Conservation (phyloP, 1,139 yeast genomes). For the Magnusiomyces paraingens region DNA sequence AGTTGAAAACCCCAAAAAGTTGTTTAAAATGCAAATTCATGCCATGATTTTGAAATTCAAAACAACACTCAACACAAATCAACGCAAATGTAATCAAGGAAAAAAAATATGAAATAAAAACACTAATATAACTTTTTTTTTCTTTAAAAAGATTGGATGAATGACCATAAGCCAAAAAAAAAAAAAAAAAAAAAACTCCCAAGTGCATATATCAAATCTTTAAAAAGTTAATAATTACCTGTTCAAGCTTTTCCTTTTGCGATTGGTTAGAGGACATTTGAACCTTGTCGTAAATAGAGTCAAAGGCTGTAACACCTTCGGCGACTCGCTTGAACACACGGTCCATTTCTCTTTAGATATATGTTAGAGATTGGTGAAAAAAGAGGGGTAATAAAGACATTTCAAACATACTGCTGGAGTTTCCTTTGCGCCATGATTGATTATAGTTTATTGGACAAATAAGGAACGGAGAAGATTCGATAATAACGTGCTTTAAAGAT, state of each 20-base stretch:
- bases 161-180: too few relatives aligned
- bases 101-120: too few relatives aligned
- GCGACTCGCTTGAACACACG: constrained; percentile 89
- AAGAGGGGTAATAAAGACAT: neutral
- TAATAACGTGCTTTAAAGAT: too few relatives aligned
- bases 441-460: too few relatives aligned
- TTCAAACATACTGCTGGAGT: constrained; percentile 46
- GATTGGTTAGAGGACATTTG: constrained; percentile 76
- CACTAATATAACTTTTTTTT: neutral
- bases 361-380: neutral
- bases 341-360: constrained; percentile 62
- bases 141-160: neutral
- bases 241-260: constrained; percentile 90
- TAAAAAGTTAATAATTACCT: constrained; percentile 24
- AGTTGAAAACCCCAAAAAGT: too few relatives aligned
- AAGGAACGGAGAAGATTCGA: too few relatives aligned
- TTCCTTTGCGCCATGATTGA: constrained; percentile 57
- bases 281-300: constrained; percentile 79
- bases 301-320: constrained; percentile 88
- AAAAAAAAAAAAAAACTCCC: too few relatives aligned
- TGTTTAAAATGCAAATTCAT: too few relatives aligned
- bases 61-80: too few relatives aligned
- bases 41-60: too few relatives aligned
- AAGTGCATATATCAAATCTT: neutral
- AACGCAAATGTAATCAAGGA: too few relatives aligned